Evolutionary conservation across 495 filamentous ascomycete genomes (phyloP).

Genomic region (Ramalina peruviana): DNA sequence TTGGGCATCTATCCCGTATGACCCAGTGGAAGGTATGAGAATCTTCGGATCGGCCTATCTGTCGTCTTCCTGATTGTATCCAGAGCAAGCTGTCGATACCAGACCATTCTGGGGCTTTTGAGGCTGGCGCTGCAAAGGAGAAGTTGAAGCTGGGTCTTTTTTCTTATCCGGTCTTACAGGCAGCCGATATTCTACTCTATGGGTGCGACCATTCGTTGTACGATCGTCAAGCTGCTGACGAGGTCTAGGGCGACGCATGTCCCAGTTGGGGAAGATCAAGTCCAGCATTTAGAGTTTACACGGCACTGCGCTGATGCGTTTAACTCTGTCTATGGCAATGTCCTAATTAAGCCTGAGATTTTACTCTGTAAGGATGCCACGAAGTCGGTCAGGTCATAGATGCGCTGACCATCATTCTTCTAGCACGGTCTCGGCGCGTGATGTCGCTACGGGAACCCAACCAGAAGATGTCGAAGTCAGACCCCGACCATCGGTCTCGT

Average conservation of each 20-base stretch:
- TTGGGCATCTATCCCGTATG: conserved; percentile 85
- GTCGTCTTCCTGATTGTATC: conserved; percentile 4
- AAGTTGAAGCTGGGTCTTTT: conserved; percentile 80
- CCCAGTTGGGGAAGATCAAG: conserved; percentile 87
- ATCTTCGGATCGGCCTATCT: background rate
- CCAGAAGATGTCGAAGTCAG: conserved; percentile 89
- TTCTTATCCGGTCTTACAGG: conserved; percentile 91
- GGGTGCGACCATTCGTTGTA: conserved; percentile 30
- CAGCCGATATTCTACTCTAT: conserved; percentile 85
- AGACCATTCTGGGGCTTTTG: conserved; percentile 37
- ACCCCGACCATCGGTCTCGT: conserved; percentile 49
- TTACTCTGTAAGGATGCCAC: conserved; percentile 48
- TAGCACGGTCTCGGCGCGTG: conserved; percentile 64
- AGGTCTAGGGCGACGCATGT: conserved; percentile 68
- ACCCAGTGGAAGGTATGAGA: conserved; percentile 86
- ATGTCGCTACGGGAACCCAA: conserved; percentile 73
- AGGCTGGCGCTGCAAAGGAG: conserved; percentile 32
- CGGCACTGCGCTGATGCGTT: conserved; percentile 73
- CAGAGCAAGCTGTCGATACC: conserved; percentile 57
- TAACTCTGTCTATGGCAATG: conserved; percentile 51
- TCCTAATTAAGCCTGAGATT: conserved; percentile 58
- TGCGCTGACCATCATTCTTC: background rate
- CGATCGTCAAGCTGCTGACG: conserved; percentile 8
- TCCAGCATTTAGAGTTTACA: conserved; percentile 86
- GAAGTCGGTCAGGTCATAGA: background rate